Base-by-base conservation (phyloP, 352 stramenopile species). In the Globisporangium recalcitrans region DNA sequence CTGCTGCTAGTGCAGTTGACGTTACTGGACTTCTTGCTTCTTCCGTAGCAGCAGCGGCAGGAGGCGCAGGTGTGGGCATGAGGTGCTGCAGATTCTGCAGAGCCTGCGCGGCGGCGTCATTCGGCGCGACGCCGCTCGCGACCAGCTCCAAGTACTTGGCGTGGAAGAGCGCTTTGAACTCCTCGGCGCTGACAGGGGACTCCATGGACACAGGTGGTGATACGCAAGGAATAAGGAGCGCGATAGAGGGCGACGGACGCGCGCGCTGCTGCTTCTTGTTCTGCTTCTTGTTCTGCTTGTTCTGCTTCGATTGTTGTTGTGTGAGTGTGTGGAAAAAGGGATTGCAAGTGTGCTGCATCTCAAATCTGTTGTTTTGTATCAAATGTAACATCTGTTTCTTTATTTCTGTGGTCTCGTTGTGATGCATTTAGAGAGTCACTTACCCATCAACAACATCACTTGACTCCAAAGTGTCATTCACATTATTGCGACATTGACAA, bases 101-200 rank as follows among this genome's bases (percentile, higher is more conserved):
- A 1, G 83, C 74, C 26, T 63, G 62, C 16, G 80, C 81, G 1
- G 80, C 83, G 0, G 83, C 83, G 44, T 86, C 79, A 42, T 89
- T 90, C 1, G 79, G 80, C 7, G 73, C 69, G 9, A 87, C 29
- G 19, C 83, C 83, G 26, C 80, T 64, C 0, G 75, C 74, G 14
- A 90, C 53, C 13, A 82, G 65, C 54, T 75, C 73, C 54, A 69
- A 58, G 60, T 88, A 92, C 9, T 68, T 70, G 1, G 72, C 73
- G 42, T 71, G 80, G 68, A 92, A 92, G 4, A 78, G 49, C 62
- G 70, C 60, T 62, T 80, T 73, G 44, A 75, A 70, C 21, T 70
- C 61, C 59, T 65, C 63, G 19, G 52, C 38, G 40, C 75, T 63
- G 27, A 22, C 29, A 22, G 29, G 36, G 27, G 29, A 40, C 27